Conservation (phyloP, 2,329 filamentous ascomycete species). For the Dryadomyces sulphureus region DNA sequence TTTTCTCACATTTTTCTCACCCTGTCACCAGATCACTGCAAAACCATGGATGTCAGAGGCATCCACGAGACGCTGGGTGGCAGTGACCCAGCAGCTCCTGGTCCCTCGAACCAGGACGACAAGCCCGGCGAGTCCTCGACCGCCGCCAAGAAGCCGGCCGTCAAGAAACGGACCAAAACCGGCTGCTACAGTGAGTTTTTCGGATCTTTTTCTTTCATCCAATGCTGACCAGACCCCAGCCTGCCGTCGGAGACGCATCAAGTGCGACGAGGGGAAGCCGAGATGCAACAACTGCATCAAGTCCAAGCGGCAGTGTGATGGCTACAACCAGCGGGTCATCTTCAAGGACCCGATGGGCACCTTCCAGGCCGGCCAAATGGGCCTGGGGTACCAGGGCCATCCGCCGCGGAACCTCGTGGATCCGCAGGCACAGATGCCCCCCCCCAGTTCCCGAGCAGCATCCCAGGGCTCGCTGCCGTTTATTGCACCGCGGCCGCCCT, state of each 20-base stretch:
- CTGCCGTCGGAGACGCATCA: slow-evolving; percentile 88
- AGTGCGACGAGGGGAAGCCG: slow-evolving; percentile 83
- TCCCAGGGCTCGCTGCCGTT: background rate
- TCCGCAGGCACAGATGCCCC: slow-evolving; percentile 17
- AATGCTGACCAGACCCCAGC: slow-evolving; percentile 32
- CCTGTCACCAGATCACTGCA: background rate
- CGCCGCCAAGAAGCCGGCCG: slow-evolving; percentile 29
- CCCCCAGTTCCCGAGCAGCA: background rate
- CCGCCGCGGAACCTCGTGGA: slow-evolving; percentile 28
- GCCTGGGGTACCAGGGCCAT: slow-evolving; percentile 28
- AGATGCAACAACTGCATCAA: slow-evolving; percentile 76
- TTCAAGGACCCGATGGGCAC: slow-evolving; percentile 61
- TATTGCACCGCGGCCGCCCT: slow-evolving; percentile 1
- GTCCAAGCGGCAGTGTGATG: slow-evolving; percentile 70
- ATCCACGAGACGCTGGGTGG: background rate
- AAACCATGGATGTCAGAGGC: background rate
- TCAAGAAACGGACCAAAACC: slow-evolving; percentile 71
- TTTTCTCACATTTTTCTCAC: background rate
- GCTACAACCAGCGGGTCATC: slow-evolving; percentile 66
- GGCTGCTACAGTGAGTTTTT: slow-evolving; percentile 65
- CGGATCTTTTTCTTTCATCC: slow-evolving; percentile 8
- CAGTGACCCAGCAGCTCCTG: background rate
- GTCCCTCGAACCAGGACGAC: background rate
- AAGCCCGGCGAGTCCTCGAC: background rate
- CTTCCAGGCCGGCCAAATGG: slow-evolving; percentile 32